phyloP scores from a whole-genome alignment of 2,329 filamentous ascomycete genomes.

The Diaporthe helianthi region DNA sequence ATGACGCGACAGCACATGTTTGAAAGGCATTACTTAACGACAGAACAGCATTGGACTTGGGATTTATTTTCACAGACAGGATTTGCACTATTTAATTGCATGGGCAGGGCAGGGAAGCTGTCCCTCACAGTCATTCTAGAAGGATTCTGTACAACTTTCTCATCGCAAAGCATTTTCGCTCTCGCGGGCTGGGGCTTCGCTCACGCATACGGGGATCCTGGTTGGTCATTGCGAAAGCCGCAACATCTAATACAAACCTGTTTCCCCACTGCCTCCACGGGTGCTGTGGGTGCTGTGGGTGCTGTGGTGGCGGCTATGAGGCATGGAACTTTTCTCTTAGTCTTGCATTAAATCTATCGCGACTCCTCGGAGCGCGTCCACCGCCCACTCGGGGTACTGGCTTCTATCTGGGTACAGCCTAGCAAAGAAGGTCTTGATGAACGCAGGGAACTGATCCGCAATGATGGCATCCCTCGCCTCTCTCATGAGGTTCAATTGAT shows the following conservation, averaged over 20 bases:
- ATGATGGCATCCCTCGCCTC: constrained; percentile 78
- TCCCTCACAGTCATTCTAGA: constrained; percentile 14
- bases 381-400: constrained; percentile 83
- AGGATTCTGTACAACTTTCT: not conserved
- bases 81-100: constrained; percentile 2
- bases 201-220: not conserved
- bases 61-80: constrained; percentile 1
- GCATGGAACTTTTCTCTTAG: constrained; percentile 30
- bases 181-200: constrained; percentile 1
- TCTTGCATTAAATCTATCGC: constrained; percentile 72
- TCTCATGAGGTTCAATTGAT: constrained; percentile 85
- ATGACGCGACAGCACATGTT: constrained; percentile 10
- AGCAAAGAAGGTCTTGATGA: constrained; percentile 79
- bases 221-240: not conserved
- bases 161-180: constrained; percentile 4
- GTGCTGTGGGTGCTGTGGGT: too few species aligned
- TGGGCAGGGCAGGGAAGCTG: constrained; percentile 4
- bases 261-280: not conserved
- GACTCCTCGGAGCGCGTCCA: constrained; percentile 79
- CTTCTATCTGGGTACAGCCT: constrained; percentile 71
- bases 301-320: too few species aligned
- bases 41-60: constrained; percentile 21
- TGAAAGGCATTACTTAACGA: constrained; percentile 2
- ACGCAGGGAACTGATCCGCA: constrained; percentile 79
- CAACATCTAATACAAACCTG: not conserved